A percentile compares a stretch with the other conserved stretches of the same genome.
phyloP scores from a whole-genome alignment of 305 asterid genomes.

The Fraxinus albicans region DNA sequence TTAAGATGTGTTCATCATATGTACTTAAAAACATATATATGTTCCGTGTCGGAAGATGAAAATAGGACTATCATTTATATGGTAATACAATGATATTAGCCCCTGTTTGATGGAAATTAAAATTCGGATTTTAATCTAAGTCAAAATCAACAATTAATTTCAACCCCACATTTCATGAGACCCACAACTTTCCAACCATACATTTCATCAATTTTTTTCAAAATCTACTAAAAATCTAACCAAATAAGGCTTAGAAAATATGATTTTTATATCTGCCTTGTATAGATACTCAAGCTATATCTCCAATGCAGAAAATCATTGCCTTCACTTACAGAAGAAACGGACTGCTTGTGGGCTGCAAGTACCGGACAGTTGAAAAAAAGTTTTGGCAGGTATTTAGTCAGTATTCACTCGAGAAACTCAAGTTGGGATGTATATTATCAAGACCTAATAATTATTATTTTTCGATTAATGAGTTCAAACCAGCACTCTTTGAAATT shows the following conservation, averaged over 20 bases:
- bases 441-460: not conserved
- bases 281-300: not conserved
- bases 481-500: not conserved
- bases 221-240: too few relatives aligned
- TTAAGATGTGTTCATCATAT: not conserved
- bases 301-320: constrained; percentile 53
- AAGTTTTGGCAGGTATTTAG: constrained; percentile 72
- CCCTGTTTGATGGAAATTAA: too few relatives aligned
- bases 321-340: constrained; percentile 69
- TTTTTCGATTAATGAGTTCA: not conserved
- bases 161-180: too few relatives aligned
- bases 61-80: not conserved
- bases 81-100: not conserved
- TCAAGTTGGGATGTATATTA: not conserved
- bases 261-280: not conserved
- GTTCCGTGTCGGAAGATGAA: not conserved
- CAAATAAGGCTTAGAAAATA: not conserved
- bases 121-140: too few relatives aligned
- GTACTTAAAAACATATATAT: not conserved
- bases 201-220: too few relatives aligned
- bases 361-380: constrained; percentile 63
- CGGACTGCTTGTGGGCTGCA: constrained; percentile 70
- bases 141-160: too few relatives aligned
- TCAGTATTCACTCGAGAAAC: not conserved
- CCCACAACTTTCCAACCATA: too few relatives aligned